Conservation (phyloP, 1,139 yeast genomes). For the Yamadazyma diddensiae region DNA sequence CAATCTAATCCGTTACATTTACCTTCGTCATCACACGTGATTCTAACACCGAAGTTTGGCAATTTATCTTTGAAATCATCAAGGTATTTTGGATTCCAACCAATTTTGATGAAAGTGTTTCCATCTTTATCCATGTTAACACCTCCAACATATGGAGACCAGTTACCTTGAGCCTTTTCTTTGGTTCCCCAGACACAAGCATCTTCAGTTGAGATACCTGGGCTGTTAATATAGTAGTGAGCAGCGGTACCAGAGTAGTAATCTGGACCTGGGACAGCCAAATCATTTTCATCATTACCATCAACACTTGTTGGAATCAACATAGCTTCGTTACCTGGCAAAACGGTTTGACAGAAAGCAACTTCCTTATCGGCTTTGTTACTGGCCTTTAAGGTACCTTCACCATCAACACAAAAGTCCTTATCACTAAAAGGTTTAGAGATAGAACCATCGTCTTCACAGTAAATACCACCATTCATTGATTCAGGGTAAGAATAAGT, state of each 20-base stretch:
- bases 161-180: conserved; percentile 71
- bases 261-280: conserved; percentile 83
- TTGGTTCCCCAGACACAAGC: conserved; percentile 85
- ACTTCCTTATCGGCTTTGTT: conserved; percentile 56
- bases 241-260: conserved; percentile 79
- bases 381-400: conserved; percentile 63
- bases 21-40: conserved; percentile 66
- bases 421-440: conserved; percentile 59
- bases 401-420: conserved; percentile 72
- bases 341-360: conserved; percentile 88
- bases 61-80: conserved; percentile 53
- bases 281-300: conserved; percentile 40
- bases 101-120: conserved; percentile 76
- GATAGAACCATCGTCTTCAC: conserved; percentile 66
- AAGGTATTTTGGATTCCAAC: conserved; percentile 85
- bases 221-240: conserved; percentile 82
- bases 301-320: conserved; percentile 73
- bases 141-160: conserved; percentile 94
- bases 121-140: conserved; percentile 71
- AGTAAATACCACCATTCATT: conserved; percentile 76
- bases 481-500: conserved; percentile 66
- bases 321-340: conserved; percentile 95
- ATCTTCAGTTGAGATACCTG: conserved; percentile 73
- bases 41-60: conserved; percentile 70
- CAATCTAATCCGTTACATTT: conserved; percentile 76